Evolutionary conservation across 768 basidiomycete species (phyloP).

Genomic region (Filobasidium wieringae): DNA sequence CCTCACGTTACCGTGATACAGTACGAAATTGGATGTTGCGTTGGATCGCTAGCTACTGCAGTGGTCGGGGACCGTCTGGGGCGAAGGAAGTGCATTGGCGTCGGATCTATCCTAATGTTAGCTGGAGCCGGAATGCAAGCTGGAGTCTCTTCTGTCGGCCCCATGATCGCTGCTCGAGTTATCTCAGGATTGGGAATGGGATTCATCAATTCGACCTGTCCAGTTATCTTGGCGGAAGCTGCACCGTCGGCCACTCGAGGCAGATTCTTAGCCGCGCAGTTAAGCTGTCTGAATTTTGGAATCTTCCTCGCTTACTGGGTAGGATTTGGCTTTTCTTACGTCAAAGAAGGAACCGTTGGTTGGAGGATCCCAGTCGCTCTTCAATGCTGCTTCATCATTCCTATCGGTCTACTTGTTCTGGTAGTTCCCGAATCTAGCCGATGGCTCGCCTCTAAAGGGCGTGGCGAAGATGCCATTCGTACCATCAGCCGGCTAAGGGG

Average conservation of each 20-base stretch:
- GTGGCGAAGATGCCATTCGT: slow-evolving; percentile 8
- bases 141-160: slow-evolving; percentile 15
- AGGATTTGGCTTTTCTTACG: slow-evolving; percentile 25
- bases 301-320: slow-evolving; percentile 13
- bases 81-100: slow-evolving; percentile 12
- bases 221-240: slow-evolving; percentile 23
- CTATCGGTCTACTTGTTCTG: slow-evolving; percentile 19
- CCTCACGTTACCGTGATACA: no score
- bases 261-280: slow-evolving; percentile 6
- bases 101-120: slow-evolving; percentile 24
- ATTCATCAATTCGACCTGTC: slow-evolving; percentile 26
- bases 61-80: slow-evolving; percentile 24
- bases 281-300: slow-evolving; percentile 7
- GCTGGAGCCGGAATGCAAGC: slow-evolving; percentile 25
- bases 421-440: slow-evolving; percentile 27
- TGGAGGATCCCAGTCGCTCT: slow-evolving; percentile 26
- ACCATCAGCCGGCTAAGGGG: slow-evolving; percentile 18
- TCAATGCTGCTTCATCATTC: slow-evolving; percentile 23
- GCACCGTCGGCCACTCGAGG: slow-evolving; percentile 23
- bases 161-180: slow-evolving; percentile 23
- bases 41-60: slow-evolving; percentile 23
- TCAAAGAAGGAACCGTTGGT: slow-evolving; percentile 12
- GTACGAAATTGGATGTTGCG: slow-evolving; percentile 27
- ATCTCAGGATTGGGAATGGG: slow-evolving; percentile 22
- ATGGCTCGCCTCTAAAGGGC: slow-evolving; percentile 14